Percentiles rank a stretch among this genome's conserved stretches.
phyloP scores from a whole-genome alignment of 768 basidiomycete species.

The Daedaleopsis sinensis region DNA sequence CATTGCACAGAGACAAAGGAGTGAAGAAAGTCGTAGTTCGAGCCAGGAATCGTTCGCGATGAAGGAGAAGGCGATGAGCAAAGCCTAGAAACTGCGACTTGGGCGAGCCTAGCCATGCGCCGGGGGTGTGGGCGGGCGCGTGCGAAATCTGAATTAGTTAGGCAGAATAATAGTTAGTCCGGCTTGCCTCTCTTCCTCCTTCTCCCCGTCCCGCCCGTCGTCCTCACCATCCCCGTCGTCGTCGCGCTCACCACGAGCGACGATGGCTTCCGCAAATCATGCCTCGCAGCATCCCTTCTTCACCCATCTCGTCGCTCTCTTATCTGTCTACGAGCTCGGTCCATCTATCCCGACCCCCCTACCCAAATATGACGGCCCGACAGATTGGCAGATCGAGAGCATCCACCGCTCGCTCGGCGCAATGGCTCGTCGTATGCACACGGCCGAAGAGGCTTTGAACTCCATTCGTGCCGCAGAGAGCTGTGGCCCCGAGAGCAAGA shows the following conservation, averaged over 20 bases:
- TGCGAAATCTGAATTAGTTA: conserved; percentile 2
- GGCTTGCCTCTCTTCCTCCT: conserved; percentile 2
- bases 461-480: conserved; percentile 45
- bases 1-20: too few species aligned
- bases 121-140: conserved; percentile 6
- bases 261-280: conserved; percentile 37
- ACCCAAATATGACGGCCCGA: conserved; percentile 57
- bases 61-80: too few species aligned
- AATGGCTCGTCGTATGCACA: conserved; percentile 56
- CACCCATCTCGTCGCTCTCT: conserved; percentile 57
- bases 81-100: too few species aligned
- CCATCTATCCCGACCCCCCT: conserved; percentile 48
- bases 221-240: background rate
- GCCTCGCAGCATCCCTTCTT: conserved; percentile 43
- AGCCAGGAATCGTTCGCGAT: too few species aligned
- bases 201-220: conserved; percentile 8
- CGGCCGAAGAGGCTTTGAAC: conserved; percentile 51
- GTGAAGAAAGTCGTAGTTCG: too few species aligned
- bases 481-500: conserved; percentile 46
- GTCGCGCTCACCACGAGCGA: conserved; percentile 22
- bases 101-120: background rate
- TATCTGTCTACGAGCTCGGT: conserved; percentile 62
- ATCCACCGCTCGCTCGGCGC: conserved; percentile 55
- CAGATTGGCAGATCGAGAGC: conserved; percentile 60
- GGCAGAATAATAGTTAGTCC: conserved; percentile 4